These are phyloP conservation scores for Trichoderma sp. DNA, from an alignment of 2,329 filamentous ascomycete species.

Conservation along the genomic window DNA sequence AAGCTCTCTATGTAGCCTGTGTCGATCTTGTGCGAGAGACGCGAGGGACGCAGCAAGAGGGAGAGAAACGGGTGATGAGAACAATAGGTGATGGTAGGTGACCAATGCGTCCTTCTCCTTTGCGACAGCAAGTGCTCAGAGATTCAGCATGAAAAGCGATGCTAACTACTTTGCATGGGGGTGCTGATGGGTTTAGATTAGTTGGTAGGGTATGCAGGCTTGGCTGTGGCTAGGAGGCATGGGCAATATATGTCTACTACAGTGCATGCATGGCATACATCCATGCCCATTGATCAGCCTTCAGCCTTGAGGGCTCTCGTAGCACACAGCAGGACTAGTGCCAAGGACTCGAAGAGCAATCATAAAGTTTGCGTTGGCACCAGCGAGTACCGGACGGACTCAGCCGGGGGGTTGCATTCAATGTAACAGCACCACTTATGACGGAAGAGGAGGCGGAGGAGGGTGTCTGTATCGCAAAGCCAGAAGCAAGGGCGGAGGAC, in stretches of 20 bases:
- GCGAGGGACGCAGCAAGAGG: background rate
- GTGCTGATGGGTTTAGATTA: background rate
- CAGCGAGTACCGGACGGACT: slow-evolving; percentile 1
- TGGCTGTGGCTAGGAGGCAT: background rate
- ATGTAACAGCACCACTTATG: background rate
- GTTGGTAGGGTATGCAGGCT: background rate
- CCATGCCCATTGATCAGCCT: background rate
- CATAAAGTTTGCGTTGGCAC: background rate
- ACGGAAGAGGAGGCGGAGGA: background rate
- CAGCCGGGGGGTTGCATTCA: background rate
- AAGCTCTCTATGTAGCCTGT: background rate
- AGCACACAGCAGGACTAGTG: background rate
- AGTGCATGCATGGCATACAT: slow-evolving; percentile 1
- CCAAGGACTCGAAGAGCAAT: background rate
- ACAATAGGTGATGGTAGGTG: background rate
- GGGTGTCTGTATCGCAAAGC: background rate
- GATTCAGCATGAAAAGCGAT: background rate
- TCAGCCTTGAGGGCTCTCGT: background rate
- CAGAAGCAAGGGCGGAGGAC: background rate
- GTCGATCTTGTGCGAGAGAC: background rate
- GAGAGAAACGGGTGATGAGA: background rate
- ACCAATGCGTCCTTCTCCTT: background rate
- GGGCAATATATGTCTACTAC: slow-evolving; percentile 2
- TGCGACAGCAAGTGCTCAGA: background rate
- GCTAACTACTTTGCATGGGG: background rate